A percentile compares a stretch with the other conserved stretches of the same genome.
phyloP scores from a whole-genome alignment of 2,329 filamentous ascomycete species.

The Aspergillus candidus region DNA sequence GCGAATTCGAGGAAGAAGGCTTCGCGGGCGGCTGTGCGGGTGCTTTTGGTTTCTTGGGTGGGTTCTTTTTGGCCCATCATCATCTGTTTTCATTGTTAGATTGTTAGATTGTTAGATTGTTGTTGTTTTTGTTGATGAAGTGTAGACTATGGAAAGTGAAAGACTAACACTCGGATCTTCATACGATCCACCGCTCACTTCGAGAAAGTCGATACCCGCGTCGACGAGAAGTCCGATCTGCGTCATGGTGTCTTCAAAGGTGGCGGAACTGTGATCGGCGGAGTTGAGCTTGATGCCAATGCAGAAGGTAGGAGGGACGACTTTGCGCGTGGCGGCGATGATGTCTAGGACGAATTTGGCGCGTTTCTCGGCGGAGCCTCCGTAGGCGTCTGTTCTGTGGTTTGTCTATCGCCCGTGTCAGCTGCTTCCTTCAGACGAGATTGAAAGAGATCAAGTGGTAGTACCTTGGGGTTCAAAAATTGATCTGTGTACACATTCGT shows the following conservation, averaged over 20 bases:
- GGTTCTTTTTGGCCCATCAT: conserved; percentile 16
- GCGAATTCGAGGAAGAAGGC: conserved; percentile 66
- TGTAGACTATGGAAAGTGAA: background rate
- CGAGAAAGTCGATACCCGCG: conserved; percentile 57
- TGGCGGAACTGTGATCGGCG: conserved; percentile 38
- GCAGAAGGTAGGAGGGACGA: conserved; percentile 39
- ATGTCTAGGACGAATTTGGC: conserved; percentile 43
- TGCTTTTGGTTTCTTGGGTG: conserved; percentile 19
- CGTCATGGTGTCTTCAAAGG: conserved; percentile 49
- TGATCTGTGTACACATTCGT: conserved; percentile 21
- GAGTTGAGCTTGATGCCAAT: conserved; percentile 49
- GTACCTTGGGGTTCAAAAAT: conserved; percentile 34
- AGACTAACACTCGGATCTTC: conserved; percentile 46
- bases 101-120: conserved; percentile 5
- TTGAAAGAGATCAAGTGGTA: too few relatives aligned
- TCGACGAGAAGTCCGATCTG: conserved; percentile 47
- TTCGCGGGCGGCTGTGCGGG: conserved; percentile 51
- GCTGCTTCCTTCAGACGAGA: background rate
- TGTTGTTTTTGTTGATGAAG: background rate
- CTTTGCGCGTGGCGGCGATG: conserved; percentile 37
- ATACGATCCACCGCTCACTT: conserved; percentile 60
- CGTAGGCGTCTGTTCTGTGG: conserved; percentile 44
- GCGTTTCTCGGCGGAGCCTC: conserved; percentile 42
- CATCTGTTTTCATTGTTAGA: conserved; percentile 23
- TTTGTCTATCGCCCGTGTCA: conserved; percentile 33